Evolutionary conservation across 164 flowering plant genomes (phyloP), one percentile per base, ranked within the genome.

Genomic region (Sextonia rubra): DNA sequence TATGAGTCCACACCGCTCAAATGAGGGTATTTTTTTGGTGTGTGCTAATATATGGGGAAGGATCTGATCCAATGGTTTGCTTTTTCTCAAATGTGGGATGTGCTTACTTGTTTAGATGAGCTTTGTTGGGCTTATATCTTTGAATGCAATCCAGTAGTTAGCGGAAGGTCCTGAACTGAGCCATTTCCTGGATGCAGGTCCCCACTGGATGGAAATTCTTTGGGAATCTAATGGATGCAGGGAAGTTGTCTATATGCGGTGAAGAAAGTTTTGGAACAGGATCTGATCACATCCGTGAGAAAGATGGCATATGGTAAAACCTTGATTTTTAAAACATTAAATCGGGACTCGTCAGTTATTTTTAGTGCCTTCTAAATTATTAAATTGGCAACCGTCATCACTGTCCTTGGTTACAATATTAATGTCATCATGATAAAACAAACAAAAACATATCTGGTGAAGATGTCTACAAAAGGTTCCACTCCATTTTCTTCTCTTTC

Each of bases 221-320:
- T 78, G 99, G 97, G 23, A 96, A 96, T 77, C 92, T 96, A 30
- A 96, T 96, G 99, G 99, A 96, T 87, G 93, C 94, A 61, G 98
- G 91, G 32, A 91, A 89, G 75, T 81, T 93, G 88, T 96, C 99
- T 20, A 86, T 96, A 56, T 96, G 99, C 77, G 99, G 99, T 29
- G 99, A 96, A 86, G 99, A 96, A 82, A 96, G 99, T 86, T 96
- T 96, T 77, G 99, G 99, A 73, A 96, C 99, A n/a, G 98, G 99
- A 69, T 96, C 99, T 77, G 98, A 96, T 80, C 99, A 96, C 82
- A 89, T 96, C 49, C 97, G 99, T 61, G 99, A 96, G 84, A 96
- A 96, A 86, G 99, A 96, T 86, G 99, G 99, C 72, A 92, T 96
- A 76, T 96, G 99, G 99, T 94, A 88, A 64, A 49, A 23, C 17